Base-by-base conservation (phyloP, 768 basidiomycete genomes). In the Scleroderma bovista region DNA sequence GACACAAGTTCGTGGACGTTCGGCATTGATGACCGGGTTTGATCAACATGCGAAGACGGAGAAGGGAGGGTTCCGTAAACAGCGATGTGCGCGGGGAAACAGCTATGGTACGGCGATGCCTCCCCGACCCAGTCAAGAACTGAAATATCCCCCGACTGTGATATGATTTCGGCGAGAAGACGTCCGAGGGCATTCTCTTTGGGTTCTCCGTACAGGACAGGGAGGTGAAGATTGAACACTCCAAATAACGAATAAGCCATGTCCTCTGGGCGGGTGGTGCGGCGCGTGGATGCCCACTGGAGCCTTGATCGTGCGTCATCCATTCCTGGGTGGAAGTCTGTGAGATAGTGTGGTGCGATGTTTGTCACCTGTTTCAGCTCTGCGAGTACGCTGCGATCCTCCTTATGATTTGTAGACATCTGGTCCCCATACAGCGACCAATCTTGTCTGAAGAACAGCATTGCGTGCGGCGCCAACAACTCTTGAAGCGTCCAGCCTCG, bases 401-500 rank as follows among this genome's bases (percentile, higher is more conserved):
- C 7, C 33, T 37, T 39, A 33, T 41, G 33, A 36, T 33, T 11
- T 19, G 41, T 6, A 19, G 36, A 22, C 33, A n/a, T 13, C 39
- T 3, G 23, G 32, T 33, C 17, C 13, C n/a, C 26, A 19, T 41
- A 50, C 17, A 40, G 49, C 16, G 42, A 20, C 49, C 49, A 36
- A 26, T 45, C 43, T 13, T 43, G 20, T 6, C 9, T 29, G 43
- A 34, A 50, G 19, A 50, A 50, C 16, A 36, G 15, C 4, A 50
- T 12, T 16, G 24, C 29, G 8, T 7, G 34, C 1, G 49, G 49
- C n/a, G 49, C 49, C 3, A 45, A 42, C 11, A 50, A 17, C 26
- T 50, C 43, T 19, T 50, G 49, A 23, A 50, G 43, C n/a, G 49
- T 50, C 49, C 49, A 50, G 2, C 43, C 43, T 24, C 49, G 24